Evolutionary conservation across 768 basidiomycete genomes (phyloP), one percentile per base, ranked within the genome.

Genomic region (Hygrophoropsis aurantiaca): DNA sequence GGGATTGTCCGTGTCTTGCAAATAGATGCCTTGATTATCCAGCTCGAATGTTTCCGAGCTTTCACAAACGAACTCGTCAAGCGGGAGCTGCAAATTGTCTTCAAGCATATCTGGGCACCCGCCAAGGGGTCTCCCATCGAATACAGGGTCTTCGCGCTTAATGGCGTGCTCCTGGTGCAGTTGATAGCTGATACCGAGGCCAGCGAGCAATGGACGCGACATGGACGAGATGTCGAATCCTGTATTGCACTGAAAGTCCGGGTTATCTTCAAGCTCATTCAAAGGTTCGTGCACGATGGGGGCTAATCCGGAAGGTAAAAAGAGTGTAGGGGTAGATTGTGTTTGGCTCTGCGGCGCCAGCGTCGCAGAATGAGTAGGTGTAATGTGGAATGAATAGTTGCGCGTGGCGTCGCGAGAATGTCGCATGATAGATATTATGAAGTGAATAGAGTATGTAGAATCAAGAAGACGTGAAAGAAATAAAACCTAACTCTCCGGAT

Each of bases 161-260:
- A n/a, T 18, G 33, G 27, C 27, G 19, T 11, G 11, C 13, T 6
- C 27, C 27, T 30, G 27, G 27, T 13, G 27, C 27, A 30, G 13
- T 30, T 7, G n/a, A 21, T 40, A 54, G 33, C 50, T 52, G 40
- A 66, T 66, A 20, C 64, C 64, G 1, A 66, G 40, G 8, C 64
- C 64, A 11, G 66, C 44, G 44, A 61, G 63, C 33, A 58, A 44
- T 32, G 33, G 20, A 5, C 48, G 40, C 27, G 38, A 40, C 5
- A 49, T n/a, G n/a, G n/a, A 42, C 24, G 50, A 25, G 26, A 46
- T 5, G 33, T 48, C 20, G 35, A 56, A 2, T 51, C 61, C 65
- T 25, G 61, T 58, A 37, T 66, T 67, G 2, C 64, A 66, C 52
- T 67, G 64, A 39, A 60, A 61, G 49, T 67, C 64, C 0, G 26